phyloP scores from a whole-genome alignment of 2,329 filamentous ascomycete genomes.

The Arthrobotrys sinensis region DNA sequence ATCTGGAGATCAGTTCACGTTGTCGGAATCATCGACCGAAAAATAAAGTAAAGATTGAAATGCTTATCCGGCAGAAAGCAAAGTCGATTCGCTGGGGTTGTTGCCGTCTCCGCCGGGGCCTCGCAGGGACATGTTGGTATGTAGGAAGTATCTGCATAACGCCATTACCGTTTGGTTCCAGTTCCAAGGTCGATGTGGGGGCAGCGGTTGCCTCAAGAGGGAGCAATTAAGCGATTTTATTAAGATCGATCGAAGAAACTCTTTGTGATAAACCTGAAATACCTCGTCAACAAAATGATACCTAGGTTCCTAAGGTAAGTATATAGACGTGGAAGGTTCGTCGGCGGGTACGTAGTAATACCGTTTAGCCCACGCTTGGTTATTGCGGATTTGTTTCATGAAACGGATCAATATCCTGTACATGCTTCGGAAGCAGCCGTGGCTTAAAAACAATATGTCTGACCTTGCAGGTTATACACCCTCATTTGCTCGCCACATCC shows the following conservation, averaged over 20 bases:
- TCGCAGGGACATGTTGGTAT: slow-evolving; percentile 45
- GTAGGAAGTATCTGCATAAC: slow-evolving; percentile 53
- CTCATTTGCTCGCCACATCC: slow-evolving; percentile 37
- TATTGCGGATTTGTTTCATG: slow-evolving; percentile 48
- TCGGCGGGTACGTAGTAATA: background rate
- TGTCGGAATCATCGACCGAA: slow-evolving; percentile 58
- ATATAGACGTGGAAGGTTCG: background rate
- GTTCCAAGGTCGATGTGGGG: slow-evolving; percentile 60
- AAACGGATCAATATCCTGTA: slow-evolving; percentile 29
- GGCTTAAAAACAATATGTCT: slow-evolving; percentile 36
- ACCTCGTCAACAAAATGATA: slow-evolving; percentile 5
- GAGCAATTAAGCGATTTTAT: slow-evolving; percentile 55
- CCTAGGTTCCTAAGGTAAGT: too few species aligned
- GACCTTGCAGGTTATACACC: slow-evolving; percentile 8
- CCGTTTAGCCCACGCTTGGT: background rate
- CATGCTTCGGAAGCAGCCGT: slow-evolving; percentile 53
- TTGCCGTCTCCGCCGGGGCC: slow-evolving; percentile 59
- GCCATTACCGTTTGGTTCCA: slow-evolving; percentile 61
- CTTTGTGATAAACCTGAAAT: slow-evolving; percentile 5
- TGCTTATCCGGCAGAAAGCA: slow-evolving; percentile 61
- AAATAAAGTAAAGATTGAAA: slow-evolving; percentile 33
- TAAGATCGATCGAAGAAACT: slow-evolving; percentile 42
- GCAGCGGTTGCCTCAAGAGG: slow-evolving; percentile 45
- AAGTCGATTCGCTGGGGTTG: slow-evolving; percentile 47
- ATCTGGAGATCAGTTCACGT: background rate